Base-by-base conservation (phyloP, 2,329 filamentous ascomycete genomes). In the Chlorencoelia australis region DNA sequence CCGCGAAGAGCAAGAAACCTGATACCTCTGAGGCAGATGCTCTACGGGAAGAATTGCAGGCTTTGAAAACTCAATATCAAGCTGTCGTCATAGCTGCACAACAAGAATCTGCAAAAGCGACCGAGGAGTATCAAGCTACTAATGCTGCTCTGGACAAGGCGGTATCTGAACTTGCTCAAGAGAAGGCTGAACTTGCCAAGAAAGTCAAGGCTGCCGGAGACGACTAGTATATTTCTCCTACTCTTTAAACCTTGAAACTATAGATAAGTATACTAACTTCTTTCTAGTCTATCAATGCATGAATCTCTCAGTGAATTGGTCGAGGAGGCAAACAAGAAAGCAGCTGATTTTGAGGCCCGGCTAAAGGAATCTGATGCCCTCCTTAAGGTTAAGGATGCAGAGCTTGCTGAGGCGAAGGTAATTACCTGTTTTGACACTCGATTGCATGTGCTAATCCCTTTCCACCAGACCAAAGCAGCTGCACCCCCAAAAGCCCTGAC, bases 361-460 rank as follows among this genome's bases (percentile, higher is more conserved):
- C 37, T 62, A 32, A 72, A 68, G 59, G 63, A 55, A 37, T 35
- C 46, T n/a, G 47, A 55, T 35, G 52, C 54, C 5, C 43, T 49
- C 6, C 51, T 58, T 20, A 56, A 55, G 35, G 71, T 79, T 35
- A 76, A 73, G 61, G 73, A 79, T 27, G 73, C 74, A 26, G 74
- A 79, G 57, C 62, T 79, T 50, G 69, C 67, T 11, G 75, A 79
- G 56, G 72, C 66, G 39, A 71, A 71, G 64, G 74, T 78, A 44
- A 35, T 26, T 2, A 17, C 15, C 17, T 29, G 11, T 20, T 17
- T 31, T 31, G 10, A 20, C 3, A 18, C n/a, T n/a, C 16, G 21
- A 28, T 13, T 35, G 9, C 16, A 14, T 36, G 14, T 39, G 21
- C 5, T 20, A 33, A 21, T 33, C 25, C 19, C 33, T 25, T 15